A percentile compares a stretch with the other conserved stretches of the same genome.
phyloP scores from a whole-genome alignment of 768 basidiomycete species.

The Lactarius psammicola region DNA sequence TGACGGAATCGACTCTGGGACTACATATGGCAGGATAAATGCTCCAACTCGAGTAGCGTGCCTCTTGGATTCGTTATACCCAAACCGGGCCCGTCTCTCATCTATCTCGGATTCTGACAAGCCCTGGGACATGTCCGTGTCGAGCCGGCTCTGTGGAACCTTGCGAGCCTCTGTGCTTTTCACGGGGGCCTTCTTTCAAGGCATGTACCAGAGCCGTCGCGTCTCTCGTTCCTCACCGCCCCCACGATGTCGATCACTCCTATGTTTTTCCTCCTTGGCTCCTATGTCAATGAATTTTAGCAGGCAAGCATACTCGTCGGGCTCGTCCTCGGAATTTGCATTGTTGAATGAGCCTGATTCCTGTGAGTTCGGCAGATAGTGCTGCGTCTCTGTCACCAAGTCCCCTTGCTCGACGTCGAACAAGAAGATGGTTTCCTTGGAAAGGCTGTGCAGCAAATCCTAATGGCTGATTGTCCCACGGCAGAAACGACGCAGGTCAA shows the following conservation, averaged over 20 bases:
- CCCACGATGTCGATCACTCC: constrained; percentile 1
- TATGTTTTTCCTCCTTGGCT: constrained; percentile 20
- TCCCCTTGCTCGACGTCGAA: constrained; percentile 25
- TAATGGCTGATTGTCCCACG: too few species aligned
- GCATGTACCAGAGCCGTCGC: constrained; percentile 44
- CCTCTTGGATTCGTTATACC: constrained; percentile 47
- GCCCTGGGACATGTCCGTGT: constrained; percentile 42
- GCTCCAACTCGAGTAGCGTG: constrained; percentile 14
- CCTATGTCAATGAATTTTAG: constrained; percentile 30
- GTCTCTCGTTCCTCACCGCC: constrained; percentile 28
- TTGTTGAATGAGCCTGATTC: background rate
- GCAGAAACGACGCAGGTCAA: too few species aligned
- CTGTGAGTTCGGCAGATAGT: constrained; percentile 6
- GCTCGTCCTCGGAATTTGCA: constrained; percentile 16
- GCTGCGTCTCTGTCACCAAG: constrained; percentile 17
- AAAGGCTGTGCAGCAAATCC: too few species aligned
- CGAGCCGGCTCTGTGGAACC: constrained; percentile 42
- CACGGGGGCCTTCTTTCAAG: constrained; percentile 43
- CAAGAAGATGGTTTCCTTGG: too few species aligned
- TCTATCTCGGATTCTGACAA: constrained; percentile 38
- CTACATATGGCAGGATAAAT: constrained; percentile 27
- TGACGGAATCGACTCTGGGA: constrained; percentile 36
- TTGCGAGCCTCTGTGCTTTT: constrained; percentile 34
- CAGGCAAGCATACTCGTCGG: constrained; percentile 27
- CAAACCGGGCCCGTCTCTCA: constrained; percentile 37